These are phyloP conservation scores for Xylaria scruposa DNA, from an alignment of 495 filamentous ascomycete species.

Conservation along the genomic window DNA sequence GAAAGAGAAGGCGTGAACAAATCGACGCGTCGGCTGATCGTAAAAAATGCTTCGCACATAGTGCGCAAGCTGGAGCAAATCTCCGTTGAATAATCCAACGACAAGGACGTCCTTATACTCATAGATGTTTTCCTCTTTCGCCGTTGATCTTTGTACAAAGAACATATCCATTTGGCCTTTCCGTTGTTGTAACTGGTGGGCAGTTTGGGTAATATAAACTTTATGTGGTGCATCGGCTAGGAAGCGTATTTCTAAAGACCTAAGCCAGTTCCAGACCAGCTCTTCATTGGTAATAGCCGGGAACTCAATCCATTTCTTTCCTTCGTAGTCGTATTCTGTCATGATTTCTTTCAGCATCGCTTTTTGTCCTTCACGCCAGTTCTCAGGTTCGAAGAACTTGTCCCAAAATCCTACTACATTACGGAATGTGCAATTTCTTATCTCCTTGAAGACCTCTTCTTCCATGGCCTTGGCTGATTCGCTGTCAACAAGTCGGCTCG, in stretches of 20 bases:
- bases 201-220: constrained; percentile 5
- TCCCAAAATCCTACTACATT: constrained; percentile 13
- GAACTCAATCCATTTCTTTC: constrained; percentile 14
- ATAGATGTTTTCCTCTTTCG: background rate
- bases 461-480: constrained; percentile 11
- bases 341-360: background rate
- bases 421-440: constrained; percentile 17
- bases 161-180: constrained; percentile 22
- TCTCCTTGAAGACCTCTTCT: constrained; percentile 16
- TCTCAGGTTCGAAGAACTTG: constrained; percentile 22
- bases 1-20: constrained; percentile 42
- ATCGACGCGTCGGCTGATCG: constrained; percentile 34
- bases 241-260: constrained; percentile 4
- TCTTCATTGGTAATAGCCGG: constrained; percentile 4
- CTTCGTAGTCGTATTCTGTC: background rate
- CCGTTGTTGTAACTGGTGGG: constrained; percentile 14
- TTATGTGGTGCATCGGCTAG: background rate
- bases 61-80: constrained; percentile 10
- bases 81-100: constrained; percentile 1
- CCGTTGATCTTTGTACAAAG: background rate
- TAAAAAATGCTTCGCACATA: constrained; percentile 18
- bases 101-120: constrained; percentile 19
- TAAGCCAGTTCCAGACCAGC: constrained; percentile 15
- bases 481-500: constrained; percentile 14
- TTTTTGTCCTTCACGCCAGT: constrained; percentile 18